These are phyloP conservation scores for Schizochytrium sp. DNA, from an alignment of 108 stramenopile genomes.

Conservation along the genomic window DNA sequence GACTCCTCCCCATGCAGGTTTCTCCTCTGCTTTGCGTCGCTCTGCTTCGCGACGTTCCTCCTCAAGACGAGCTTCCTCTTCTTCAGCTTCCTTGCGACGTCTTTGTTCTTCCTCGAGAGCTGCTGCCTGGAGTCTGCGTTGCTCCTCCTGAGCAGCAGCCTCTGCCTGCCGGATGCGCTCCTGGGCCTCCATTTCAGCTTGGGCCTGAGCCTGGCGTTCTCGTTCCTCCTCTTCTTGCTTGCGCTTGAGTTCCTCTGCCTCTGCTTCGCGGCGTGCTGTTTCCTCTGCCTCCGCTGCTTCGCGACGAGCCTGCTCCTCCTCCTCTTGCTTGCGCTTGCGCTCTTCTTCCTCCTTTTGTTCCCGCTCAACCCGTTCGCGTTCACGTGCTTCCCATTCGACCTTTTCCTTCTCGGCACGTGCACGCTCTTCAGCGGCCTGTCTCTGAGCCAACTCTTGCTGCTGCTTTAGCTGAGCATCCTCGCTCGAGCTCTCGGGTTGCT, in stretches of 20 bases:
- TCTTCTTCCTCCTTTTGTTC: neutral
- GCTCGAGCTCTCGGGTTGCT: conserved; percentile 64
- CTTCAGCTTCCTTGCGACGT: conserved; percentile 7
- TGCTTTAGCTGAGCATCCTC: conserved; percentile 69
- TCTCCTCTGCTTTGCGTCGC: conserved; percentile 54
- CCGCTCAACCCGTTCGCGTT: neutral
- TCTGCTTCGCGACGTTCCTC: conserved; percentile 22
- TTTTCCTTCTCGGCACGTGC: conserved; percentile 40
- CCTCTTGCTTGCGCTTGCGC: conserved; percentile 64
- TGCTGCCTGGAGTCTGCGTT: neutral
- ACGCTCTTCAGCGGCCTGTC: conserved; percentile 39
- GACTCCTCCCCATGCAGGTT: conserved; percentile 51
- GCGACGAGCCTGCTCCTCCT: conserved; percentile 19
- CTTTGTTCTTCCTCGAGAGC: conserved; percentile 26
- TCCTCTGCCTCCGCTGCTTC: conserved; percentile 61
- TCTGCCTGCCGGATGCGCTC: too few species aligned
- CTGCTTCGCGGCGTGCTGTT: neutral
- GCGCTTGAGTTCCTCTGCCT: neutral
- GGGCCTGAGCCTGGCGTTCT: too few species aligned
- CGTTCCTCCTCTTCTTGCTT: too few species aligned
- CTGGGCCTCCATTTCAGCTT: too few species aligned
- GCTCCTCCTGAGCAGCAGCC: too few species aligned
- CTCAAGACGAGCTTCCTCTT: conserved; percentile 6
- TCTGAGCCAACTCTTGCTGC: conserved; percentile 57
- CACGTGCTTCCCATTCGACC: conserved; percentile 22